A percentile compares a stretch with the other conserved stretches of the same genome.
These are phyloP conservation scores for Musa troglodytarum DNA, from an alignment of 176 grass and related monocot species.

Conservation along the genomic window DNA sequence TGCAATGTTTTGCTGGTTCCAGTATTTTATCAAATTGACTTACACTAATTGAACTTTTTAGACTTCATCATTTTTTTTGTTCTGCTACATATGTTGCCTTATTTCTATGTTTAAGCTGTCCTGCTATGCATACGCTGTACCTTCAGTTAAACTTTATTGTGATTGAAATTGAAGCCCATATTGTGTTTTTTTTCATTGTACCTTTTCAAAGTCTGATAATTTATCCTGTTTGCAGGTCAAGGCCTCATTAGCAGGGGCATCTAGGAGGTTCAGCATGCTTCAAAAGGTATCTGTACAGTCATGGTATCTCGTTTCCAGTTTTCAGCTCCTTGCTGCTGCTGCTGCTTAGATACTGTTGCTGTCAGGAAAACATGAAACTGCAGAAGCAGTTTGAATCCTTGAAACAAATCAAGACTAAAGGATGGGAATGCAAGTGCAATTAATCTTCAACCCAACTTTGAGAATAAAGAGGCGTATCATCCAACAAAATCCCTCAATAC, in stretches of 20 bases:
- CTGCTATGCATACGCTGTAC: no score
- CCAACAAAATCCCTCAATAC: no score
- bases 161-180: no score
- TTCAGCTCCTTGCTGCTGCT: neutral
- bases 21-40: no score
- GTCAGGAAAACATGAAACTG: slow-evolving; percentile 45
- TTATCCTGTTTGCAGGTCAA: slow-evolving; percentile 40
- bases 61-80: no score
- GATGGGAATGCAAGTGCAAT: slow-evolving; percentile 7
- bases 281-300: slow-evolving; percentile 39
- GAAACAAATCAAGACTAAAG: slow-evolving; percentile 1
- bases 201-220: neutral
- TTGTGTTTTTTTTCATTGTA: neutral
- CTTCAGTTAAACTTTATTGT: no score
- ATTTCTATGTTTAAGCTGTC: no score
- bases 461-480: neutral
- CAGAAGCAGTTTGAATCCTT: slow-evolving; percentile 42
- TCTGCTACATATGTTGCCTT: no score
- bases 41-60: no score
- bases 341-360: neutral
- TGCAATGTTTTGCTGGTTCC: no score
- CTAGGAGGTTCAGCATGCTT: slow-evolving; percentile 27
- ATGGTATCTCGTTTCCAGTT: neutral
- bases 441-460: neutral
- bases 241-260: slow-evolving; percentile 35